These are phyloP conservation scores for Camillea tinctor DNA, from an alignment of 2,329 filamentous ascomycete genomes.

Conservation along the genomic window DNA sequence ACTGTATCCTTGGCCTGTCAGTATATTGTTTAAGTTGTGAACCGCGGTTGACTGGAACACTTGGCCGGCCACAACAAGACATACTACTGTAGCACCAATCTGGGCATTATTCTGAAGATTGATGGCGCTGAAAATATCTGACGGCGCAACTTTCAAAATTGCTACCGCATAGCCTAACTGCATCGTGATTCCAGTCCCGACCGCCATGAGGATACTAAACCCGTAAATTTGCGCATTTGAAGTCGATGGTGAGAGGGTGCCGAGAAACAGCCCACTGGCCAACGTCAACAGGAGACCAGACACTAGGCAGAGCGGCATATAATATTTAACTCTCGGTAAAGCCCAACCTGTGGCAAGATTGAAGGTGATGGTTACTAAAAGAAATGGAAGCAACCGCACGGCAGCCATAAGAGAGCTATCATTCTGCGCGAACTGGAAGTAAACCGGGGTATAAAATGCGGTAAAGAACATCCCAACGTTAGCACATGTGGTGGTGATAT, in stretches of 20 bases:
- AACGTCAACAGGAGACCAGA: constrained; percentile 29
- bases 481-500: constrained; percentile 34
- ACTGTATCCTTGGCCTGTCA: constrained; percentile 29
- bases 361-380: constrained; percentile 34
- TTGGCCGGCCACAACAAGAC: constrained; percentile 14
- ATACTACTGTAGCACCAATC: constrained; percentile 13
- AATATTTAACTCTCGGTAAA: constrained; percentile 33
- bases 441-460: constrained; percentile 51
- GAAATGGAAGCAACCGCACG: constrained; percentile 41
- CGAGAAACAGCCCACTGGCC: constrained; percentile 29
- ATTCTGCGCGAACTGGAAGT: constrained; percentile 46
- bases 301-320: constrained; percentile 34
- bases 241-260: constrained; percentile 10
- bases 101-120: constrained; percentile 16
- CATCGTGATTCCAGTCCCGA: constrained; percentile 28
- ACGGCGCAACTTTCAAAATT: constrained; percentile 27
- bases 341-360: constrained; percentile 35
- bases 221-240: constrained; percentile 31
- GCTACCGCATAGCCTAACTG: constrained; percentile 35
- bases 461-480: constrained; percentile 35
- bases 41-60: constrained; percentile 19
- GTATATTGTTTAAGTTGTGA: constrained; percentile 19
- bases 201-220: constrained; percentile 33
- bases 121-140: constrained; percentile 1
- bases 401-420: constrained; percentile 40